Evolutionary conservation across 2,329 filamentous ascomycete genomes (phyloP), one percentile per base, ranked within the genome.

Genomic region (Teratosphaeria zuluensis): DNA sequence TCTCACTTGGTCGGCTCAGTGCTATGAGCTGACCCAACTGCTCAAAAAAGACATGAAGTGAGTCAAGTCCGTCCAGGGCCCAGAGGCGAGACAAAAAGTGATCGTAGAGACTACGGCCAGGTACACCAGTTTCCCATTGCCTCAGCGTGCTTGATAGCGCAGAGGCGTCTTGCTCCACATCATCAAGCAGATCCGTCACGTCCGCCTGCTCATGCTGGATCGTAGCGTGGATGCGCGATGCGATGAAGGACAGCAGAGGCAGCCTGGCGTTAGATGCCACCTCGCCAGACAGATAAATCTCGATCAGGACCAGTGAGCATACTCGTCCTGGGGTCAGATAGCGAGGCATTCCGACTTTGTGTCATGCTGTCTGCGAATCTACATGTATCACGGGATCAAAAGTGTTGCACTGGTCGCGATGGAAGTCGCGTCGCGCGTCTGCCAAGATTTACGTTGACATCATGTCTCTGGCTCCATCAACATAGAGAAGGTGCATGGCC

Each of bases 251-350:
- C 21, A 96, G 80, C 33, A 95, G 79, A 14, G 88, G 81, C 51
- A 92, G 81, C 28, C 86, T 60, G 53, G 63, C 64, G 53, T 59
- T 63, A 8, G 64, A 60, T 12, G 65, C 64, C 5, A 62, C 59
- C 19, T 63, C 58, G 48, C 60, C 65, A 11, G 64, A 55, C 32
- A 67, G 63, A 74, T 99, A 97, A 57, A 96, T 80, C 66, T 90
- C 84, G 56, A 94, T 82, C 56, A 99, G 82, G 57, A 85, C 84
- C 58, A 97, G 81, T 28, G 96, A 80, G 68, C 88, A 87, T 65
- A 97, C 83, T 71, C 94, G 95, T 65, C 90, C 86, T 12, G 92
- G 89, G n/a, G 89, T 95, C 53, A 97, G 81, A 73, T 88, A 95
- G 59, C 88, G 87, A 67, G 87, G 82, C 87, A 92, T 95, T 28